Evolutionary conservation across 345 rosid genomes (phyloP), one percentile per base, ranked within the genome.

Genomic region (Citrus reticulata): DNA sequence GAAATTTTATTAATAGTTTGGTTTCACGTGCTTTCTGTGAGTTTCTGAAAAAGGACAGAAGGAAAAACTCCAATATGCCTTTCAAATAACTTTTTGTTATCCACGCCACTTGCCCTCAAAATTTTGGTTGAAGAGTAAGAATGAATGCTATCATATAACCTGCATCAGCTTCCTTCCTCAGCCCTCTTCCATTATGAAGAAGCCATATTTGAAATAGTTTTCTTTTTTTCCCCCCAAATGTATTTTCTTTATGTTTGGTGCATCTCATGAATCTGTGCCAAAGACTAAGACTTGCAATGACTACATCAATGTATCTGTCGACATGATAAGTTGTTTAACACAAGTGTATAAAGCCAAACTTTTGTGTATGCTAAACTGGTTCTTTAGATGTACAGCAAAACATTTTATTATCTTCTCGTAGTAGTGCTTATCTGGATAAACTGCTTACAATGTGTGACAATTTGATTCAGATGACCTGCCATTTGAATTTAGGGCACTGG

Each of bases 401-500:
- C 66, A 40, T 54, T 22, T 25, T 40, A 37, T 42, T 24, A 40
- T 64, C 73, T 39, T 2, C 70, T 55, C 19, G 4, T 55, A 17
- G 40, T 60, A 60, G 24, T 27, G 7, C 54, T 51, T 24, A 63
- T 49, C 69, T 70, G 51, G 51, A 10, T 75, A 68, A 68, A 27
- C 73, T 83, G 78, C 87, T 87, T 16, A 80, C 32, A 2, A 40
- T n/a, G 55, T 61, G 49, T 82, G 61, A 72, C 80, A 76, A 49
- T 65, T 78, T 86, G 77, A 80, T 86, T 76, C 92, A 96, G 99
- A 96, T 89, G 97, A 96, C 88, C 87, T 96, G 77, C 99, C 98
- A 29, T 96, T 96, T 85, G 98, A 96, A 73, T 93, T 96, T 81
- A 91, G 88, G 85, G 97, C 99, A 34, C 86, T 96, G 81, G 99